These are phyloP conservation scores for Termitomyces bulborhizus DNA, from an alignment of 768 basidiomycete species.

Conservation along the genomic window DNA sequence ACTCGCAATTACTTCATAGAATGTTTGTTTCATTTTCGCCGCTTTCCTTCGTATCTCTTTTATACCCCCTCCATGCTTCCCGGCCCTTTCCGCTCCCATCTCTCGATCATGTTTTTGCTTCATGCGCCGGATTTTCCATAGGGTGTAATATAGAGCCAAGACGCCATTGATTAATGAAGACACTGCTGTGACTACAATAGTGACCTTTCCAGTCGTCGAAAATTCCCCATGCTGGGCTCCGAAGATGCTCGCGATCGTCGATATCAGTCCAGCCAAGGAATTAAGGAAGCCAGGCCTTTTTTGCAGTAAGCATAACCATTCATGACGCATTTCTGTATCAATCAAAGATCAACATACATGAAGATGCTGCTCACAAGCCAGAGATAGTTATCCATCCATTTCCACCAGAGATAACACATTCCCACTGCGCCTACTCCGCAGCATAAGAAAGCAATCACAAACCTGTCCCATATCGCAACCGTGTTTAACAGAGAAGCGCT, in stretches of 20 bases:
- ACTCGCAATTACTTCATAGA: no score
- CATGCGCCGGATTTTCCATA: conserved; percentile 38
- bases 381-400: conserved; percentile 52
- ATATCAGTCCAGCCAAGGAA: conserved; percentile 49
- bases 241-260: conserved; percentile 45
- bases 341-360: conserved; percentile 29
- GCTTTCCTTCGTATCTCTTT: conserved; percentile 16
- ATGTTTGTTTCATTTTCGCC: background rate
- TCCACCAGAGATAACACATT: conserved; percentile 57
- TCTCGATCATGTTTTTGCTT: conserved; percentile 34
- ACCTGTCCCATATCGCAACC: conserved; percentile 24
- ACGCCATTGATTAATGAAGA: conserved; percentile 35
- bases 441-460: conserved; percentile 49
- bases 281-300: conserved; percentile 51
- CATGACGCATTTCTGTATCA: background rate
- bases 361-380: conserved; percentile 55
- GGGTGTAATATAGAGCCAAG: conserved; percentile 33
- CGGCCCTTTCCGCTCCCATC: conserved; percentile 35
- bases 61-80: conserved; percentile 38
- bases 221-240: conserved; percentile 42
- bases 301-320: background rate
- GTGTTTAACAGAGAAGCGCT: background rate
- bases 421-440: conserved; percentile 46
- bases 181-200: conserved; percentile 39
- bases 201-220: conserved; percentile 34